Evolutionary conservation across 1,139 yeast species (phyloP).

Genomic region (Hansenula sp.): DNA sequence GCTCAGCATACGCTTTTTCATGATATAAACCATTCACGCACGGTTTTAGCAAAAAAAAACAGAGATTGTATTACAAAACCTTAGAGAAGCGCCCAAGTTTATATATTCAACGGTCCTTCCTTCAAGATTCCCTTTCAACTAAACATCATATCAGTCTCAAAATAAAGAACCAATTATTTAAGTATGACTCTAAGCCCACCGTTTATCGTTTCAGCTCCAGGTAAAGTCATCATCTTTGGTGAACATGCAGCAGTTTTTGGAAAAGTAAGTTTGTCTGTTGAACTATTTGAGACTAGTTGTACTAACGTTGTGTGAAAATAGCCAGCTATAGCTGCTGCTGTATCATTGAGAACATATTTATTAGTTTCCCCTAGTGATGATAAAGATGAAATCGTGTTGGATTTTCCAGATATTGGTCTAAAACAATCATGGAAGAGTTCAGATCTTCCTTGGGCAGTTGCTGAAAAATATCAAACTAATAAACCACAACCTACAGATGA

Average conservation of each 20-base stretch:
- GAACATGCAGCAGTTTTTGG: conserved; percentile 96
- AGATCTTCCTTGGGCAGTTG: conserved; percentile 58
- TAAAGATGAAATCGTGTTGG: conserved; percentile 45
- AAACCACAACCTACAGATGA: conserved; percentile 46
- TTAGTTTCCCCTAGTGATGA: conserved; percentile 44
- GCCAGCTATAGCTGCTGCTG: conserved; percentile 90
- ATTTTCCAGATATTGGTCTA: conserved; percentile 80
- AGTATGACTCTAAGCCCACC: conserved; percentile 29
- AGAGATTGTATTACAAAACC: too few relatives aligned
- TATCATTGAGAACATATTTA: conserved; percentile 76
- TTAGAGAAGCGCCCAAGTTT: neutral
- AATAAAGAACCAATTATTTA: neutral
- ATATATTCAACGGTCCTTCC: neutral
- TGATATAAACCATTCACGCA: too few relatives aligned
- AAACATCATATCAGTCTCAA: neutral
- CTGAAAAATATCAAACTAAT: conserved; percentile 21
- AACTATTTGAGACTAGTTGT: neutral
- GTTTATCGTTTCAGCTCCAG: conserved; percentile 89
- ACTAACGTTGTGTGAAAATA: conserved; percentile 7
- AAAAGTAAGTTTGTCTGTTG: conserved; percentile 42
- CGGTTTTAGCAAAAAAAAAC: too few relatives aligned
- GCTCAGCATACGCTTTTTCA: neutral
- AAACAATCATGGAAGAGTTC: conserved; percentile 54
- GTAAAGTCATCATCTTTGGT: conserved; percentile 92
- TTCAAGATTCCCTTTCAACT: neutral